These are phyloP conservation scores for Blastobotrys apis DNA, from an alignment of 1,139 yeast genomes.

Conservation along the genomic window DNA sequence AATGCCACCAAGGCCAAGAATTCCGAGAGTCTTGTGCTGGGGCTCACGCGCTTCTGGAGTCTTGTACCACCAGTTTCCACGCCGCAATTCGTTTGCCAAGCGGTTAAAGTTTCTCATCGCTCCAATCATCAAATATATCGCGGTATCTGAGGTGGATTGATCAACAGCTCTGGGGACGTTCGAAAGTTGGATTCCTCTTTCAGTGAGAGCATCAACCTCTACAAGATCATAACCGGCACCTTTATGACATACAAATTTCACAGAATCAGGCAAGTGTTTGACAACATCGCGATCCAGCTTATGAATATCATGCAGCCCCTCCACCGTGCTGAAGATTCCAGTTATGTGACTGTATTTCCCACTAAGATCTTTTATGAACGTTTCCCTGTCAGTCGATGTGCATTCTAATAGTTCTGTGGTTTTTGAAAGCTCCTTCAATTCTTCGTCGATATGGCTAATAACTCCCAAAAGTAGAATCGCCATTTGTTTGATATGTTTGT, in stretches of 20 bases:
- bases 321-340: slow-evolving; percentile 45
- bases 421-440: slow-evolving; percentile 26
- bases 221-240: slow-evolving; percentile 90
- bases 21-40: slow-evolving; percentile 60
- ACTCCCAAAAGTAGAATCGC: slow-evolving; percentile 28
- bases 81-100: slow-evolving; percentile 38
- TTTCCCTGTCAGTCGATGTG: slow-evolving; percentile 26
- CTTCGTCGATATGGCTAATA: slow-evolving; percentile 25
- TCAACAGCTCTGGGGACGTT: slow-evolving; percentile 68
- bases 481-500: too few relatives aligned
- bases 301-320: slow-evolving; percentile 64
- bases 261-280: slow-evolving; percentile 51
- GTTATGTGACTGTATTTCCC: slow-evolving; percentile 32
- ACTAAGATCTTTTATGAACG: slow-evolving; percentile 33
- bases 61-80: slow-evolving; percentile 35
- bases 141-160: slow-evolving; percentile 74
- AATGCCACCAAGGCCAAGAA: slow-evolving; percentile 79
- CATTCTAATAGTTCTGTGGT: slow-evolving; percentile 25
- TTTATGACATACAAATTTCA: slow-evolving; percentile 65
- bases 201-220: slow-evolving; percentile 47
- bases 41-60: slow-evolving; percentile 48
- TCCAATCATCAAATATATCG: slow-evolving; percentile 54
- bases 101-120: slow-evolving; percentile 56
- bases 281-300: slow-evolving; percentile 71
- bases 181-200: slow-evolving; percentile 54